phyloP scores from a whole-genome alignment of 1,284 basidiomycete species.

The Exobasidium cylindrosporum region DNA sequence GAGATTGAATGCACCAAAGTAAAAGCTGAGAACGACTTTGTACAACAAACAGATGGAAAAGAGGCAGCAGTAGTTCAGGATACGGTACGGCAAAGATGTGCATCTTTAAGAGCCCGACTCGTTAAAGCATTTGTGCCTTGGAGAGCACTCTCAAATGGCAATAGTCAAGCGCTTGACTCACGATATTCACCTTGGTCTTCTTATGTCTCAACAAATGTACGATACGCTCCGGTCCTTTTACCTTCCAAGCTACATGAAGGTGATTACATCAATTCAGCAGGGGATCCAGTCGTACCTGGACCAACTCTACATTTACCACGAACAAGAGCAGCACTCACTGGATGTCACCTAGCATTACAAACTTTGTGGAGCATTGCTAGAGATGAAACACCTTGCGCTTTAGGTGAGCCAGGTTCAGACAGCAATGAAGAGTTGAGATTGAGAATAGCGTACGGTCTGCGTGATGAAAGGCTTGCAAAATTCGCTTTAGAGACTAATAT shows the following conservation, averaged over 20 bases:
- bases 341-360: conserved; percentile 43
- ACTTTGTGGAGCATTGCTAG: conserved; percentile 46
- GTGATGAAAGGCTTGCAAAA: conserved; percentile 26
- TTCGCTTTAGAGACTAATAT: conserved; percentile 24
- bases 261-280: conserved; percentile 30
- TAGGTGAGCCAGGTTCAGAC: conserved; percentile 17
- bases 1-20: background rate
- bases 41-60: background rate
- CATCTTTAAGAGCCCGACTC: conserved; percentile 24
- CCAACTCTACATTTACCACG: conserved; percentile 26
- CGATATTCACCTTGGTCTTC: background rate
- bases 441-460: conserved; percentile 39
- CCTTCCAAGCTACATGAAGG: conserved; percentile 1
- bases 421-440: conserved; percentile 39
- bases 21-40: background rate
- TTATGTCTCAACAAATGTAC: background rate
- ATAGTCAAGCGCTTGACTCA: conserved; percentile 7
- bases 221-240: conserved; percentile 3
- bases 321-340: conserved; percentile 38
- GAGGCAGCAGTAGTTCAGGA: conserved; percentile 31
- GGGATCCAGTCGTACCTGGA: conserved; percentile 27
- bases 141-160: conserved; percentile 17
- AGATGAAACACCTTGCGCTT: conserved; percentile 29
- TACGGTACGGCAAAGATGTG: conserved; percentile 28
- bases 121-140: conserved; percentile 34